Conservation (phyloP, 192 early-diverging fungal species). For the Mortierella alpina region DNA sequence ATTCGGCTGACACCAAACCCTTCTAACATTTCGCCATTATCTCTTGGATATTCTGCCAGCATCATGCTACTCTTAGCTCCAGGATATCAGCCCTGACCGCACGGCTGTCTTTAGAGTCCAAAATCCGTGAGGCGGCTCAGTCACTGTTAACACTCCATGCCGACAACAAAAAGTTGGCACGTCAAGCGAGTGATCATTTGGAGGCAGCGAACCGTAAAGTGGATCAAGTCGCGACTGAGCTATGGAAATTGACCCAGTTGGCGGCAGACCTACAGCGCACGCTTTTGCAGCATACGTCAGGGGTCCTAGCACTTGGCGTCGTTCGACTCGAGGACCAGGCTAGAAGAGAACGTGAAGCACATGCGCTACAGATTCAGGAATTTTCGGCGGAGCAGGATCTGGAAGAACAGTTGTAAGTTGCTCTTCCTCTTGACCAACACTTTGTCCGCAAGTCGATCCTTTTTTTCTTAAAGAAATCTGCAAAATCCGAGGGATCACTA, state of each 20-base stretch:
- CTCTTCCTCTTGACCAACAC: neutral
- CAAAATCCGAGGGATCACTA: neutral
- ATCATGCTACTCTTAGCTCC: constrained; percentile 61
- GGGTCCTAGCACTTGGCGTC: constrained; percentile 59
- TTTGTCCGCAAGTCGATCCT: neutral
- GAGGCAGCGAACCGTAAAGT: constrained; percentile 64
- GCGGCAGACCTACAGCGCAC: constrained; percentile 57
- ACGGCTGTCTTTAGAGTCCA: constrained; percentile 64
- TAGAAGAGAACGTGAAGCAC: constrained; percentile 27
- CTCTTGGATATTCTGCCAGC: constrained; percentile 28
- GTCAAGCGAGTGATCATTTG: constrained; percentile 63
- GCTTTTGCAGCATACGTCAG: constrained; percentile 67
- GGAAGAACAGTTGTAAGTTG: constrained; percentile 34
- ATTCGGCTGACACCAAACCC: neutral
- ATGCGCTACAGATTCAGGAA: constrained; percentile 30
- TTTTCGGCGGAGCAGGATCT: constrained; percentile 4
- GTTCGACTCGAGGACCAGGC: constrained; percentile 56
- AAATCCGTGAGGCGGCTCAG: constrained; percentile 68
- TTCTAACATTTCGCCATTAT: neutral
- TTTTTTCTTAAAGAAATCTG: neutral
- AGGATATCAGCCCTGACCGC: constrained; percentile 59
- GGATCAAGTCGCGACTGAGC: constrained; percentile 59
- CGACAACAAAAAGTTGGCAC: constrained; percentile 61
- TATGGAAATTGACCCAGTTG: constrained; percentile 60
- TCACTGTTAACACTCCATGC: constrained; percentile 64